Base-by-base conservation (phyloP, 441 rosid genomes). In the Cnidoscolus chayamansa region DNA sequence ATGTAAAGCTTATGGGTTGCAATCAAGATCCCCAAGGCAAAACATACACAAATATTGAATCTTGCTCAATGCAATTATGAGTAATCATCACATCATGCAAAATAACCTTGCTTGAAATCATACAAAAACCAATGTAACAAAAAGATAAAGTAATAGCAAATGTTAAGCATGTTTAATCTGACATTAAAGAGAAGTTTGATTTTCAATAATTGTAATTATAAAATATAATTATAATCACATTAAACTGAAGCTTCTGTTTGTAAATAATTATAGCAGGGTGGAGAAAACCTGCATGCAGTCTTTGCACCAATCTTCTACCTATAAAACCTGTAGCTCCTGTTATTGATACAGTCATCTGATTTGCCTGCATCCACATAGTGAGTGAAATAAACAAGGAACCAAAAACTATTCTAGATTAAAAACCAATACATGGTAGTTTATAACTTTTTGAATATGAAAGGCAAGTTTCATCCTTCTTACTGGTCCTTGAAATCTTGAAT, bases 251-350 rank as follows among this genome's bases (percentile, higher is more conserved):
- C 68, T 20, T 73, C 70, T 32, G 37, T 12, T 63, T 10, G 20
- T 71, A 17, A 15, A 32, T 16, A 63, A 68, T 17, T 65, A 60
- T 32, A 10, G 58, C n/a, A 51, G 50, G 40, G 60, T 17, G 78
- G 63, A 30, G 50, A 20, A 65, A 60, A 90, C 99, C 98, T 87
- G 87, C 83, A 65, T 79, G 89, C 65, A 94, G 84, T 83, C 91
- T 84, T 77, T 86, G 90, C 74, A 94, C 97, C 87, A 92, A 82
- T 84, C 90, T 82, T 84, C 79, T 85, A 54, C 97, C 98, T n/a
- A 92, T 81, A 80, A 94, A 94, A 12, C 99, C 98, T 17, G 98
- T 92, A 62, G 99, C 98, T 81, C 98, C 96, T 5, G 98, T 94
- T 70, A 92, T 77, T 50, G 99, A 85, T 58, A 92, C 94, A 40